Conservation (phyloP, 2,329 filamentous ascomycete genomes). For the Neophaeococcomyces mojaviensis region DNA sequence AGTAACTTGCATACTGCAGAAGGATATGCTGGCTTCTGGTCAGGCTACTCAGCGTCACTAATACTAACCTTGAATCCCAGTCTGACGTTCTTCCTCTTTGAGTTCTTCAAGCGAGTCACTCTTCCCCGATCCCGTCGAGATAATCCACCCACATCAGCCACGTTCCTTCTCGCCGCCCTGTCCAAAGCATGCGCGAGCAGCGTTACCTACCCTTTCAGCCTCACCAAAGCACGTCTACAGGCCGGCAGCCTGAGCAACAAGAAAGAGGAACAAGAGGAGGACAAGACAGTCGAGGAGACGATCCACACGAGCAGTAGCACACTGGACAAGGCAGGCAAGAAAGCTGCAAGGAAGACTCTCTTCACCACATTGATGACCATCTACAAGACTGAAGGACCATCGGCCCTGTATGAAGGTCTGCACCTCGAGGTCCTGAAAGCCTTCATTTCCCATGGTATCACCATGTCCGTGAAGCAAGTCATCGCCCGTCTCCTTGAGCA, state of each 20-base stretch:
- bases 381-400: constrained; percentile 56
- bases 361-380: constrained; percentile 56
- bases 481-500: constrained; percentile 66
- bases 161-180: constrained; percentile 62
- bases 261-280: constrained; percentile 30
- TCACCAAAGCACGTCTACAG: constrained; percentile 74
- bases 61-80: constrained; percentile 78
- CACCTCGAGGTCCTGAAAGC: constrained; percentile 70
- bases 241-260: constrained; percentile 35
- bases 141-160: constrained; percentile 47
- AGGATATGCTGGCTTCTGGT: constrained; percentile 72
- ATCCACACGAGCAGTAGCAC: constrained; percentile 27
- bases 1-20: constrained; percentile 59
- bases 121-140: constrained; percentile 47
- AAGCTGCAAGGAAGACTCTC: constrained; percentile 43
- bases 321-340: constrained; percentile 19
- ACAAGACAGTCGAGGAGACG: constrained; percentile 19
- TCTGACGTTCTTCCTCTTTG: constrained; percentile 77
- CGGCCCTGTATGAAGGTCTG: constrained; percentile 67
- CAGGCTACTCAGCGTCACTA: constrained; percentile 73
- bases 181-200: constrained; percentile 72
- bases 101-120: constrained; percentile 56
- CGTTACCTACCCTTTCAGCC: constrained; percentile 76
- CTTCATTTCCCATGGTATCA: constrained; percentile 78
- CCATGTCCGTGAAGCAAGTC: constrained; percentile 77